A percentile compares a stretch with the other conserved stretches of the same genome.
Evolutionary conservation across 495 filamentous ascomycete genomes (phyloP).

Genomic region (Trichoderma virens): DNA sequence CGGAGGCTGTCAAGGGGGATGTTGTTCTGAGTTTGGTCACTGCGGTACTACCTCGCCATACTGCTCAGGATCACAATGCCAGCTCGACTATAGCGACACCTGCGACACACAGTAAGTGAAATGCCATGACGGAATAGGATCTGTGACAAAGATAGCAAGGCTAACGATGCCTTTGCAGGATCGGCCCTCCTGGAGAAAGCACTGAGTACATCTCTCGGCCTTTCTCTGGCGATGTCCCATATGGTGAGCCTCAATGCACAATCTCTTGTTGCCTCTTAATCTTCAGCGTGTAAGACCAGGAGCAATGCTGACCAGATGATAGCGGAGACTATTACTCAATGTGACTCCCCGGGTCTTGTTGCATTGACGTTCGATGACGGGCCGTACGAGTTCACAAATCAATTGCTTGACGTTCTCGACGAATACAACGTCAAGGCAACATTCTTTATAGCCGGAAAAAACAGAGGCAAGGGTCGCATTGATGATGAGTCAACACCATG

Average conservation of each 20-base stretch:
- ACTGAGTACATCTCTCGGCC: background rate
- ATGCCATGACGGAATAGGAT: background rate
- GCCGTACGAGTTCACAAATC: conserved; percentile 51
- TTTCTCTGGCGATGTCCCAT: conserved; percentile 6
- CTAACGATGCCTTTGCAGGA: background rate
- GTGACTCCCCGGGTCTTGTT: conserved; percentile 20
- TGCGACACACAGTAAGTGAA: conserved; percentile 10
- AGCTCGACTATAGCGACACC: conserved; percentile 11
- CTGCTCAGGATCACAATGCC: conserved; percentile 7
- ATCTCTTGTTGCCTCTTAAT: background rate
- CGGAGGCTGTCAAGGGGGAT: conserved; percentile 9
- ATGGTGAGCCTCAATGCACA: background rate
- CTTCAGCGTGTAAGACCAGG: background rate
- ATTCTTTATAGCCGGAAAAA: conserved; percentile 64
- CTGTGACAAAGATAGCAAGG: background rate
- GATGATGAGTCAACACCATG: conserved; percentile 42
- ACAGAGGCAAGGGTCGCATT: conserved; percentile 35
- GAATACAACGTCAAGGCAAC: conserved; percentile 54
- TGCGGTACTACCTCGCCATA: conserved; percentile 10
- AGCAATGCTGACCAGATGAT: background rate
- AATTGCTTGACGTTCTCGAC: conserved; percentile 54
- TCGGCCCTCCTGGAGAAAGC: background rate
- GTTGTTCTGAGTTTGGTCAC: conserved; percentile 8
- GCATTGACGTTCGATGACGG: conserved; percentile 67
- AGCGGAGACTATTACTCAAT: background rate